phyloP scores from a whole-genome alignment of 2,329 filamentous ascomycete genomes.

The Penicillium sp. region DNA sequence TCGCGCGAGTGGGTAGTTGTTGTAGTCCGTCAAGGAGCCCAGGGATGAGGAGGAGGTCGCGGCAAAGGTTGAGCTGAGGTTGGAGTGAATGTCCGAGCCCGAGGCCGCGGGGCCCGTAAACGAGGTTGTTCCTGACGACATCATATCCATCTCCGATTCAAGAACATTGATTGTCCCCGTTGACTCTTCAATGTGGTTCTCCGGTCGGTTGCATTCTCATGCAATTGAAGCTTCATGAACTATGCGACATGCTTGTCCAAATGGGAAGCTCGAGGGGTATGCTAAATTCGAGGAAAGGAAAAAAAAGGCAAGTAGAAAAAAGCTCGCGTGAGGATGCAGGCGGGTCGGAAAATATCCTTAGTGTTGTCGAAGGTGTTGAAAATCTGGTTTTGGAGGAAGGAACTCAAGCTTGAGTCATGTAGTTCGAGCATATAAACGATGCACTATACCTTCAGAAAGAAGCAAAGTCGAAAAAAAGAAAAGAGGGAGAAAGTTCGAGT shows the following conservation, averaged over 20 bases:
- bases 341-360: slow-evolving; percentile 21
- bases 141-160: slow-evolving; percentile 29
- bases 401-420: background rate
- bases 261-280: background rate
- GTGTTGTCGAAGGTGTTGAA: slow-evolving; percentile 11
- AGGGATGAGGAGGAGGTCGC: slow-evolving; percentile 37
- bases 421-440: background rate
- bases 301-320: slow-evolving; percentile 2
- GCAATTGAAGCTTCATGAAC: slow-evolving; percentile 19
- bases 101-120: slow-evolving; percentile 27
- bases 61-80: slow-evolving; percentile 31
- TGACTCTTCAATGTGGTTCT: slow-evolving; percentile 16
- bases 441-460: background rate
- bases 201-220: slow-evolving; percentile 28
- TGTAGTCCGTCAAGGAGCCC: slow-evolving; percentile 37
- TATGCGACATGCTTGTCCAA: slow-evolving; percentile 12
- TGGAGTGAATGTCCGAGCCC: slow-evolving; percentile 34
- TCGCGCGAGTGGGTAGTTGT: slow-evolving; percentile 58
- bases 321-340: slow-evolving; percentile 13
- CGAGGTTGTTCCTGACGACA: slow-evolving; percentile 27
- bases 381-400: slow-evolving; percentile 1
- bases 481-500: slow-evolving; percentile 8
- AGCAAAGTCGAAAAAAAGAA: slow-evolving; percentile 5
- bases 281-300: background rate
- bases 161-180: slow-evolving; percentile 17